Conservation (phyloP, 805 yeast species). For the Yarrowia porcina region DNA sequence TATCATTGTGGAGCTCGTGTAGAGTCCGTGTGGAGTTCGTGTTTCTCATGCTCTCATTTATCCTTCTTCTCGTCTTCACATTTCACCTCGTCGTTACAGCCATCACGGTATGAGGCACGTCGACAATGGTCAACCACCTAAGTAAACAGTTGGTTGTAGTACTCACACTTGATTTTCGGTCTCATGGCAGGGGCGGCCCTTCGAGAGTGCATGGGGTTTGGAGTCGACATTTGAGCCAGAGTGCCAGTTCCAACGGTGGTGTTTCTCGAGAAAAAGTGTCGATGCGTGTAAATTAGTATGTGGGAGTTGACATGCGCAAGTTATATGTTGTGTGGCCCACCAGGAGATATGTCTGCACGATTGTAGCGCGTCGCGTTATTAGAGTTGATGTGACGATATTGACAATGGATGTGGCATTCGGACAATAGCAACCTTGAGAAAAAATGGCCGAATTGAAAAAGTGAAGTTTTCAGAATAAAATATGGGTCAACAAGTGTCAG, state of each 20-base stretch:
- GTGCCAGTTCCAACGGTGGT: background rate
- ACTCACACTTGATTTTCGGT: slow-evolving; percentile 21
- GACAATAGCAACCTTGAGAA: background rate
- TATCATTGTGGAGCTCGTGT: too few relatives aligned
- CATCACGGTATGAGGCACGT: too few relatives aligned
- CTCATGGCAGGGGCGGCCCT: slow-evolving; percentile 6
- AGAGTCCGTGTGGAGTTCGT: too few relatives aligned
- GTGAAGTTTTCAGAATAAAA: background rate
- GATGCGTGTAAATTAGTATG: slow-evolving; percentile 13
- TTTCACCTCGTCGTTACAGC: too few relatives aligned
- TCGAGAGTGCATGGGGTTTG: slow-evolving; percentile 8
- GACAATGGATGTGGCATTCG: background rate
- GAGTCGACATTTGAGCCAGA: slow-evolving; percentile 20
- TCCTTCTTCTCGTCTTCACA: too few relatives aligned
- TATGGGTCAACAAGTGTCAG: too few relatives aligned
- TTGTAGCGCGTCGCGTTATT: slow-evolving; percentile 24
- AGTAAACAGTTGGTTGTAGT: background rate
- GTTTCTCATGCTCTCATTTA: too few relatives aligned
- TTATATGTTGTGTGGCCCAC: slow-evolving; percentile 26
- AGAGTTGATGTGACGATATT: slow-evolving; percentile 12
- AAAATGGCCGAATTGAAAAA: background rate
- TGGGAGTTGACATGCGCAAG: slow-evolving; percentile 18
- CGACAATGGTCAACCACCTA: too few relatives aligned
- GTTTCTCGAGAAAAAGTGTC: slow-evolving; percentile 4
- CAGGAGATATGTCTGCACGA: slow-evolving; percentile 20